Conservation (phyloP, 1,284 basidiomycete species). For the Neolentinus lepideus region DNA sequence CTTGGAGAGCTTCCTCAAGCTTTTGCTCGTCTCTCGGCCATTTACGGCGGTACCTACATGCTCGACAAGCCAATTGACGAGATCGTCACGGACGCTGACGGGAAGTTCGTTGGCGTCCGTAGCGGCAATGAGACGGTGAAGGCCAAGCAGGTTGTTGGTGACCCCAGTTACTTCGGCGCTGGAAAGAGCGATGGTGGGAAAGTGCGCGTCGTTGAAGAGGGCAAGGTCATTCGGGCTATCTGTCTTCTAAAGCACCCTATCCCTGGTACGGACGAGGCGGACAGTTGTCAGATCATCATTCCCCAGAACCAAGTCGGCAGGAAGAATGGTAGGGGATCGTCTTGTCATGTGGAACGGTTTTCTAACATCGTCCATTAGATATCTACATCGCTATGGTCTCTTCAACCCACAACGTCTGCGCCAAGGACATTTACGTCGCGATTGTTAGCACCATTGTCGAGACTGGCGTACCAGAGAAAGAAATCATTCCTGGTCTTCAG, state of each 20-base stretch:
- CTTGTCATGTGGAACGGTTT: neutral
- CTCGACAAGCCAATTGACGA: constrained; percentile 94
- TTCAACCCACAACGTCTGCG: constrained; percentile 94
- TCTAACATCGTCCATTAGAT: constrained; percentile 43
- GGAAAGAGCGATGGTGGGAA: constrained; percentile 64
- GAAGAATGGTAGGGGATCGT: constrained; percentile 72
- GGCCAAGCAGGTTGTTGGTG: constrained; percentile 97
- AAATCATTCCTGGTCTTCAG: constrained; percentile 87
- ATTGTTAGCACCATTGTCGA: constrained; percentile 99
- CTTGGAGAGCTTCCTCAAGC: constrained; percentile 98
- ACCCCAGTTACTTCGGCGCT: constrained; percentile 95
- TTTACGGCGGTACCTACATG: constrained; percentile 99
- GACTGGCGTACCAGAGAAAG: constrained; percentile 87
- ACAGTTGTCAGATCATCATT: constrained; percentile 96
- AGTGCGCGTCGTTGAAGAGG: constrained; percentile 84
- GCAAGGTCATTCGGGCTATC: constrained; percentile 95
- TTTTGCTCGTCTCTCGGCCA: constrained; percentile 96
- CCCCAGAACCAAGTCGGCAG: constrained; percentile 97
- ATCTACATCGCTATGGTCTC: constrained; percentile 99
- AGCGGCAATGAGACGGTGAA: constrained; percentile 91
- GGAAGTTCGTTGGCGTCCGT: constrained; percentile 91
- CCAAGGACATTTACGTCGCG: constrained; percentile 91
- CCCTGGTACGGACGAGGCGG: constrained; percentile 92
- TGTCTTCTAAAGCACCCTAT: constrained; percentile 99
- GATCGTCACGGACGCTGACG: constrained; percentile 81